phyloP scores from a whole-genome alignment of 2,329 filamentous ascomycete genomes.

The Cladophialophora immunda region DNA sequence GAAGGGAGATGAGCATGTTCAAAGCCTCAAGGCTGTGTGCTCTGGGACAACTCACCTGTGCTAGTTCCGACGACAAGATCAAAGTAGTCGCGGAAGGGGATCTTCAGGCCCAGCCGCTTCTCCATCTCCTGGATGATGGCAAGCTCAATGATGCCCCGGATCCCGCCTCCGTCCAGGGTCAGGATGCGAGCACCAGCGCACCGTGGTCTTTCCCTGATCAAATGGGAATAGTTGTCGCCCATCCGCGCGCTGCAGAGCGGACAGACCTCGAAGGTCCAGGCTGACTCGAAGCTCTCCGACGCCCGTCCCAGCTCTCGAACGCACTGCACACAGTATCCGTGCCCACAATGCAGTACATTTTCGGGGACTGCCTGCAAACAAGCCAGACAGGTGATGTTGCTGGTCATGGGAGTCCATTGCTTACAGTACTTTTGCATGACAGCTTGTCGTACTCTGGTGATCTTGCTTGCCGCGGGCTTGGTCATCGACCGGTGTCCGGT shows the following conservation, averaged over 20 bases:
- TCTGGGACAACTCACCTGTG: conserved; percentile 16
- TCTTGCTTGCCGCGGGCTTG: conserved; percentile 9
- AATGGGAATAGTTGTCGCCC: conserved; percentile 23
- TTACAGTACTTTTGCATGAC: conserved; percentile 8
- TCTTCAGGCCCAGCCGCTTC: conserved; percentile 21
- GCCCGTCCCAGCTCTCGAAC: conserved; percentile 16
- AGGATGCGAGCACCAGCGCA: conserved; percentile 30
- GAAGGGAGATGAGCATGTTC: not conserved
- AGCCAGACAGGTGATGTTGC: conserved; percentile 21
- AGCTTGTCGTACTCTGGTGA: conserved; percentile 10
- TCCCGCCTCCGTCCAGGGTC: conserved; percentile 35
- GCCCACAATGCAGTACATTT: conserved; percentile 21
- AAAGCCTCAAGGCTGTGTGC: not conserved
- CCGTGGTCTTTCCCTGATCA: conserved; percentile 27
- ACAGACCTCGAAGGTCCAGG: conserved; percentile 22
- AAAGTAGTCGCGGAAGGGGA: conserved; percentile 34
- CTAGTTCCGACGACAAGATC: conserved; percentile 36
- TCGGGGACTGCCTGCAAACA: conserved; percentile 19
- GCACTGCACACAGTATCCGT: conserved; percentile 21
- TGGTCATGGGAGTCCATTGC: conserved; percentile 15
- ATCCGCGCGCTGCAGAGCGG: conserved; percentile 5
- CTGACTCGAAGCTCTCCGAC: conserved; percentile 16
- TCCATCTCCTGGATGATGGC: conserved; percentile 31
- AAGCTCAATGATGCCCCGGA: conserved; percentile 34
- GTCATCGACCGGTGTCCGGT: conserved; percentile 8